Conservation (phyloP, 768 basidiomycete species). For the Naganishia onofrii region DNA sequence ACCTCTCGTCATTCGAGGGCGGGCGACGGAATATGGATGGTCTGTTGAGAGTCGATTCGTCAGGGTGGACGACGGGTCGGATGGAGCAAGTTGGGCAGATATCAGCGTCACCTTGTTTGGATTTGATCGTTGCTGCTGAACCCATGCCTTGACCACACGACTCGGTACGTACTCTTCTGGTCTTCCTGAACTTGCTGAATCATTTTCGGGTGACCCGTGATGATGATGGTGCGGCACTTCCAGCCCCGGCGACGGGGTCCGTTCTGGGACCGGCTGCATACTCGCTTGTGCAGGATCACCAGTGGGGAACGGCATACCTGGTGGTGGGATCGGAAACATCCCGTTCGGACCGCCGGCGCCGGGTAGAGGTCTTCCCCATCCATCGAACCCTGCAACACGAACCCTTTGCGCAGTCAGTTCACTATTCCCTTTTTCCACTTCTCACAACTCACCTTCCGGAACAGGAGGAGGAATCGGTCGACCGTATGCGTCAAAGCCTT, state of each 20-base stretch:
- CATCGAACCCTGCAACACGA: constrained; percentile 17
- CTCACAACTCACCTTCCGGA: constrained; percentile 2
- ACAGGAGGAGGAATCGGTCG: constrained; percentile 27
- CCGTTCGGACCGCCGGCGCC: constrained; percentile 18
- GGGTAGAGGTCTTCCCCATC: constrained; percentile 29
- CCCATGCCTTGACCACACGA: neutral
- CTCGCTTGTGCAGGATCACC: neutral
- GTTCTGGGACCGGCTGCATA: neutral
- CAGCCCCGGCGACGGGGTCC: neutral
- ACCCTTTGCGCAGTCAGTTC: neutral
- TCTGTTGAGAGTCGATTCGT: constrained; percentile 3
- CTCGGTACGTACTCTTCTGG: constrained; percentile 26
- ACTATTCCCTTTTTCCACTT: neutral
- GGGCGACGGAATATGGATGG: constrained; percentile 29
- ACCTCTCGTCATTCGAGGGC: constrained; percentile 12
- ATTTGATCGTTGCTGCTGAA: neutral
- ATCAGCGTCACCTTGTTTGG: neutral
- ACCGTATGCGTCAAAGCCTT: constrained; percentile 29
- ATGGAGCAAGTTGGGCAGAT: neutral
- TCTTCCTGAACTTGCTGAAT: constrained; percentile 13
- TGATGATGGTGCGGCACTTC: neutral
- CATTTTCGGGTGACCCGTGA: neutral
- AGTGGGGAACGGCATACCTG: constrained; percentile 9
- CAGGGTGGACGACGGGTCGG: neutral
- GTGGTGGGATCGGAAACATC: constrained; percentile 12